Conservation (phyloP, 495 filamentous ascomycete species). For the Pyrenula massariospora region DNA sequence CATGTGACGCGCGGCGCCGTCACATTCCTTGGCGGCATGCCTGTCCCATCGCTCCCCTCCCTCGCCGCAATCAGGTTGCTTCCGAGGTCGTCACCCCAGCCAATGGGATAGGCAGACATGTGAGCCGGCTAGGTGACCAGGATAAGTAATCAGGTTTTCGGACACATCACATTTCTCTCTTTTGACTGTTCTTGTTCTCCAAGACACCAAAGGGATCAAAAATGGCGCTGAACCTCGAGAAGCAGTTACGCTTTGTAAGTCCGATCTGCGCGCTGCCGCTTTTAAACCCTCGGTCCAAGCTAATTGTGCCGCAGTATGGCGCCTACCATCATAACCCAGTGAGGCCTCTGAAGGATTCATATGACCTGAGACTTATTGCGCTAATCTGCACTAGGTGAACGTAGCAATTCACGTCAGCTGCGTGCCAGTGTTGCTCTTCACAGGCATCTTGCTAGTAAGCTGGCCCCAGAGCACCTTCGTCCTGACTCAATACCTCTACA, state of each 20-base stretch:
- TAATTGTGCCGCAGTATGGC: conserved; percentile 57
- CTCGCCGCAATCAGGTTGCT: not conserved
- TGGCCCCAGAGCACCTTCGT: not conserved
- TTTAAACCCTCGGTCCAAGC: not conserved
- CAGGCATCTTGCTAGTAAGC: conserved; percentile 68
- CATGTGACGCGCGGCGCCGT: no score
- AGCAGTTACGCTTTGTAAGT: conserved; percentile 69
- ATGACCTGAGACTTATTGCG: conserved; percentile 3
- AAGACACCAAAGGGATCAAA: no score
- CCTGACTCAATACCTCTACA: not conserved
- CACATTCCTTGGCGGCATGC: no score
- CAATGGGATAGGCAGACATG: not conserved
- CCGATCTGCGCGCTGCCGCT: not conserved
- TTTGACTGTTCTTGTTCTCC: no score
- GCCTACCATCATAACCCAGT: conserved; percentile 84
- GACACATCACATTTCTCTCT: no score
- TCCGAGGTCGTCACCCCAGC: not conserved
- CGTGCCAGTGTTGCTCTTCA: conserved; percentile 75
- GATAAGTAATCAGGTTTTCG: no score
- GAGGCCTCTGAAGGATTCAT: conserved; percentile 5
- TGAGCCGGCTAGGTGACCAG: not conserved
- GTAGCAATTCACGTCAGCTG: conserved; percentile 82
- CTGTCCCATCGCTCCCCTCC: not conserved
- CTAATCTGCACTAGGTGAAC: conserved; percentile 55
- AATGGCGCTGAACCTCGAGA: conserved; percentile 71